Base-by-base conservation (phyloP, 2,329 filamentous ascomycete species). In the Botrytis tulipae region DNA sequence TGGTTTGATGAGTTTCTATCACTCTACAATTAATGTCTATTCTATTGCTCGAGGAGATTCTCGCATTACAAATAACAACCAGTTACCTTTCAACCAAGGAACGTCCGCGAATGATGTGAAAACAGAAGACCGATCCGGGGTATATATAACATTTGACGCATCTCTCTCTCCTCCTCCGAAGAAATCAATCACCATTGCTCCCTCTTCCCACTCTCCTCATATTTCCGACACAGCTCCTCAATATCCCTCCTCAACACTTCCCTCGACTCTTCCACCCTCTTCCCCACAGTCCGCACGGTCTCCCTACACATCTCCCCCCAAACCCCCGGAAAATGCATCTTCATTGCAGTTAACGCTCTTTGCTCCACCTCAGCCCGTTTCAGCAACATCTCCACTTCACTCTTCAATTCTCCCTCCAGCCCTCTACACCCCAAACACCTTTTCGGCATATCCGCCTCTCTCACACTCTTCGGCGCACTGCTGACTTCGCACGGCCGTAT, bases 181-280 rank as follows among this genome's bases (percentile, higher is more conserved):
- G 22, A 9, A 37, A n/a, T 54, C 51, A 63, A 62, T 73, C 59
- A 77, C 76, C 77, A 78, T 73, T 75, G 44, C 78, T 9, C 80
- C 79, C 74, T 72, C 32, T 60, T 57, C 25, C 68, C 61, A 59
- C 81, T 78, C 73, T 76, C 75, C 73, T 83, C 82, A 61, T 75
- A 74, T 65, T 78, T 76, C 44, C 74, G 72, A 29, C 73, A 74
- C 32, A 77, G 59, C 62, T 54, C 70, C 32, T 75, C 73, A 60
- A 77, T 69, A 44, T 75, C 76, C 29, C 73, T 76, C 73, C 70
- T 73, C 66, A 74, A 76, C 25, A 71, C 75, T 60, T 76, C 73
- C 71, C 73, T 76, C 72, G 70, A 70, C 62, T 72, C 73, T 65
- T 70, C 73, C 40, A 77, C 74, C 68, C 77, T 76, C 71, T 67